Percentiles rank a stretch among this genome's conserved stretches.
These are phyloP conservation scores for Inosperma sp. DNA, from an alignment of 768 basidiomycete genomes.

Conservation along the genomic window DNA sequence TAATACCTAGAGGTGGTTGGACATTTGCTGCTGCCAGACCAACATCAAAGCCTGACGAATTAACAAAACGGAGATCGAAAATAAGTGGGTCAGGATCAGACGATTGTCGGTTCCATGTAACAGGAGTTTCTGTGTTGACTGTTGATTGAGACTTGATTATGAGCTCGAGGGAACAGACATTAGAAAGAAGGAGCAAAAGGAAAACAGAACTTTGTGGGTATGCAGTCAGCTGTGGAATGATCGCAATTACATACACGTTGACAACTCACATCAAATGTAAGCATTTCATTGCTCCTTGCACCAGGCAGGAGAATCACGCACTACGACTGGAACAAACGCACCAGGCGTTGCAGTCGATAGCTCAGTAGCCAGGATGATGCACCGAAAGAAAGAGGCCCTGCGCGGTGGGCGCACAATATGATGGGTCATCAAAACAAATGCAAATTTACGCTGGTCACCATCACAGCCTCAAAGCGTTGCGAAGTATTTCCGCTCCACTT, in stretches of 20 bases:
- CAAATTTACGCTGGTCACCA: no score
- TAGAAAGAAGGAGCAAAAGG: constrained; percentile 2
- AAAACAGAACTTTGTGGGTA: not conserved
- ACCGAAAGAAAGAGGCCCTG: not conserved
- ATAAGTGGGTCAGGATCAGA: constrained; percentile 1
- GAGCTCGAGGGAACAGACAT: constrained; percentile 4
- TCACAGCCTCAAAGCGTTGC: no score
- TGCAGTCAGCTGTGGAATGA: not conserved
- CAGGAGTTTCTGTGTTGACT: not conserved
- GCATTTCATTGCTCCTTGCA: constrained; percentile 8
- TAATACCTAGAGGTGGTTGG: not conserved
- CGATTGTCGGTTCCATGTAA: constrained; percentile 1
- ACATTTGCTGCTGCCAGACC: constrained; percentile 1
- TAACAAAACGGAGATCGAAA: constrained; percentile 8
- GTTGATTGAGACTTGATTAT: not conserved
- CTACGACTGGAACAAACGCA: constrained; percentile 8
- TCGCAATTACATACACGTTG: not conserved
- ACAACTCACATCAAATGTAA: not conserved
- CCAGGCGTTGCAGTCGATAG: constrained; percentile 10
- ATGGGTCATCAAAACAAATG: not conserved
- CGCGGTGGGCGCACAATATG: not conserved
- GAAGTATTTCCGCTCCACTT: no score
- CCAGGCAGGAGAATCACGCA: constrained; percentile 8
- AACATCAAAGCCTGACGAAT: not conserved
- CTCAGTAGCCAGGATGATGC: not conserved